Evolutionary conservation across 1,139 yeast species (phyloP).

Genomic region (Suhomyces terraborum): DNA sequence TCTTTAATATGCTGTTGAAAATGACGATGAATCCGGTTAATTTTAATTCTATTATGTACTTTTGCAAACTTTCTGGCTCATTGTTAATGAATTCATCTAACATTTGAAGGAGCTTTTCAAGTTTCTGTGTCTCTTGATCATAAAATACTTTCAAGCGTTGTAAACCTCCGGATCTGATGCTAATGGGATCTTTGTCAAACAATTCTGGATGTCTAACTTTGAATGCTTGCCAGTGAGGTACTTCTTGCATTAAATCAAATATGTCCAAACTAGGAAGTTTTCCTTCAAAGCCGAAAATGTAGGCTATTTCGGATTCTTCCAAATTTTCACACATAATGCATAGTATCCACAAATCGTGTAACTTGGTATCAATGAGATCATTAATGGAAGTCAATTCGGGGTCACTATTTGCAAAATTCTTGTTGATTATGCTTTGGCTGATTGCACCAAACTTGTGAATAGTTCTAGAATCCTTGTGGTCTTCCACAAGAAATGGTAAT

Average conservation of each 20-base stretch:
- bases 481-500: slow-evolving; percentile 50
- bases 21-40: slow-evolving; percentile 17
- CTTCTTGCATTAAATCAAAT: slow-evolving; percentile 12
- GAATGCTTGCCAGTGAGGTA: slow-evolving; percentile 18
- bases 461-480: slow-evolving; percentile 27
- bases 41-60: slow-evolving; percentile 17
- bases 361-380: slow-evolving; percentile 36
- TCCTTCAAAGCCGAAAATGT: slow-evolving; percentile 13
- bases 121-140: slow-evolving; percentile 8
- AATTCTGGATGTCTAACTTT: slow-evolving; percentile 17
- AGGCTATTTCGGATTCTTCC: slow-evolving; percentile 3
- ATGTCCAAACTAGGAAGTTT: slow-evolving; percentile 5
- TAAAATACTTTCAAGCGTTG: slow-evolving; percentile 8
- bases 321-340: slow-evolving; percentile 28
- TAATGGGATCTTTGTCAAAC: slow-evolving; percentile 12
- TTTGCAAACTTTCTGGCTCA: slow-evolving; percentile 3
- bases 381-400: slow-evolving; percentile 25
- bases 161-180: neutral
- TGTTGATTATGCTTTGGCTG: slow-evolving; percentile 24
- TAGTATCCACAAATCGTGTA: slow-evolving; percentile 46
- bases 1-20: slow-evolving; percentile 13
- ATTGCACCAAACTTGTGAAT: slow-evolving; percentile 27
- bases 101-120: slow-evolving; percentile 9
- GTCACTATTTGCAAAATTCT: slow-evolving; percentile 15
- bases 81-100: slow-evolving; percentile 7